Percentiles rank a stretch among this genome's conserved stretches.
Evolutionary conservation across 2,329 filamentous ascomycete genomes (phyloP).

Genomic region (Endocalyx cinctus): DNA sequence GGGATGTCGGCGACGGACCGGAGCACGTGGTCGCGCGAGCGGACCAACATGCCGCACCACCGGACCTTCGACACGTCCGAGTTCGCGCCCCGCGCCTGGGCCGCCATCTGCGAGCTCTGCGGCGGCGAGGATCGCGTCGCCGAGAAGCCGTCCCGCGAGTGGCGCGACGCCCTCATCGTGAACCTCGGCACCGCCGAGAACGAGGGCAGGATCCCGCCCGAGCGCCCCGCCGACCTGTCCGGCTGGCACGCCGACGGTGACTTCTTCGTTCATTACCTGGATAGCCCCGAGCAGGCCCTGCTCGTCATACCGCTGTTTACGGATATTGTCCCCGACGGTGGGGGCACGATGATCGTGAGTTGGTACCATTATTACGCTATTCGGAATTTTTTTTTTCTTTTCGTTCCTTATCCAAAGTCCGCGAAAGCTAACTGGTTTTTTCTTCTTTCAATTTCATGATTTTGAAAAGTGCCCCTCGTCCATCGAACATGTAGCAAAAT

Average conservation of each 20-base stretch:
- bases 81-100: constrained; percentile 63
- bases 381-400: too few relatives aligned
- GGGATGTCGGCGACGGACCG: constrained; percentile 61
- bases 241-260: constrained; percentile 69
- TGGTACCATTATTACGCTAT: too few relatives aligned
- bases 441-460: too few relatives aligned
- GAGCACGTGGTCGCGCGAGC: constrained; percentile 58
- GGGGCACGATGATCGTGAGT: constrained; percentile 62
- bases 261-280: constrained; percentile 69
- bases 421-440: too few relatives aligned
- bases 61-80: constrained; percentile 45
- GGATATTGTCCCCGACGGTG: constrained; percentile 55
- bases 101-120: constrained; percentile 61
- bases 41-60: constrained; percentile 62
- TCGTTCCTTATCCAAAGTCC: too few relatives aligned
- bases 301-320: constrained; percentile 65
- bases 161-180: constrained; percentile 65
- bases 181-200: constrained; percentile 57
- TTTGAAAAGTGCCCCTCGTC: constrained; percentile 59
- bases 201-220: constrained; percentile 44
- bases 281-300: constrained; percentile 64
- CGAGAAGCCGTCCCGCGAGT: constrained; percentile 44
- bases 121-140: constrained; percentile 55
- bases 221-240: constrained; percentile 47
- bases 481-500: constrained; percentile 51